A percentile compares a stretch with the other conserved stretches of the same genome.
These are phyloP conservation scores for Phytophthora citricola DNA, from an alignment of 352 stramenopile genomes.

Conservation along the genomic window DNA sequence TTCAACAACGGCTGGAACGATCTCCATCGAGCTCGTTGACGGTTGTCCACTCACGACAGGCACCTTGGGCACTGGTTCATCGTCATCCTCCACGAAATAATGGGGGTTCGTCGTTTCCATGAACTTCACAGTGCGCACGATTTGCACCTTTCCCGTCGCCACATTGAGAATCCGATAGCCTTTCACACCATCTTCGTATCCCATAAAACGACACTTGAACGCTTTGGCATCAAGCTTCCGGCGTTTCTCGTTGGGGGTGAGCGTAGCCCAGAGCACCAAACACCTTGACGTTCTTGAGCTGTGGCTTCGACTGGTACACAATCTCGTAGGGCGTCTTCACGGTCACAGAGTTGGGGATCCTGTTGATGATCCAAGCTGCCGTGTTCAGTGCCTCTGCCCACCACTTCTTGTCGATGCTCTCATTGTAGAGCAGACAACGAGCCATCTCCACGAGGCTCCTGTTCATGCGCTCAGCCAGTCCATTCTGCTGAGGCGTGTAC, in stretches of 20 bases:
- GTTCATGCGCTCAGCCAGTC: background rate
- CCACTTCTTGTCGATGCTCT: background rate
- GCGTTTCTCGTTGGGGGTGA: constrained; percentile 4
- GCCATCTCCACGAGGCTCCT: background rate
- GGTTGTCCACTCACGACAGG: no score
- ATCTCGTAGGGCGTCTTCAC: constrained; percentile 26
- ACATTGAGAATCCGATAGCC: no score
- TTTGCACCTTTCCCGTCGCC: no score
- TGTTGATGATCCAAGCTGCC: constrained; percentile 1
- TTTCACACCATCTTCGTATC: no score
- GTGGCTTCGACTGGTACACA: background rate
- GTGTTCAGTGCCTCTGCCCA: background rate
- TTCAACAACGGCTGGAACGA: no score
- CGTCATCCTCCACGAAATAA: no score
- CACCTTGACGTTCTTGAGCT: constrained; percentile 19
- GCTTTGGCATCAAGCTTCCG: constrained; percentile 2
- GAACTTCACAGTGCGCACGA: no score
- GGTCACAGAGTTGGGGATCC: background rate
- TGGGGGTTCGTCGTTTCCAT: no score
- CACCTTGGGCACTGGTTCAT: no score
- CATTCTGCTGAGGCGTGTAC: background rate
- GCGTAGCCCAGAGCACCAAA: constrained; percentile 19
- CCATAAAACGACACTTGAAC: no score
- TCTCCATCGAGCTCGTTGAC: no score
- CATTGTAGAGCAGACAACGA: constrained; percentile 9